Percentiles rank a stretch among this genome's conserved stretches.
phyloP scores from a whole-genome alignment of 441 rosid species.

The Erodium texanum region DNA sequence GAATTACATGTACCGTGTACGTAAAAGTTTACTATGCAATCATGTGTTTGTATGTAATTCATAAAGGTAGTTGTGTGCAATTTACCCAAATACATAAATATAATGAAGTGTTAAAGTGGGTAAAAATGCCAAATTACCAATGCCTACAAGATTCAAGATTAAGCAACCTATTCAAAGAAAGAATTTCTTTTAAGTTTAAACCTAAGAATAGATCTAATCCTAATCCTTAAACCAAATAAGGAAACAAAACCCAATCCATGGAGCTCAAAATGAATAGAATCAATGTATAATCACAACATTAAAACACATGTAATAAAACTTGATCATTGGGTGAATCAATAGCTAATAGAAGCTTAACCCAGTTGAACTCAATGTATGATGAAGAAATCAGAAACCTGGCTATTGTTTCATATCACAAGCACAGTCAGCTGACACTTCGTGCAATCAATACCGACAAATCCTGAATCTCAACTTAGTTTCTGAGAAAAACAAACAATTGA shows the following conservation, averaged over 20 bases:
- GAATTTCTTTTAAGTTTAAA: not conserved
- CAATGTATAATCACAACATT: not conserved
- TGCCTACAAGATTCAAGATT: not conserved
- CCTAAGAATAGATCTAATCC: not conserved
- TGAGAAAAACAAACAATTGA: too few relatives aligned
- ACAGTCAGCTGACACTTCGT: too few relatives aligned
- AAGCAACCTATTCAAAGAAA: not conserved
- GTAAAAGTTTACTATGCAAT: too few relatives aligned
- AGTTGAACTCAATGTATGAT: not conserved
- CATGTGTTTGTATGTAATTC: too few relatives aligned
- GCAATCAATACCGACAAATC: too few relatives aligned
- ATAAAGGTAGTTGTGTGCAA: too few relatives aligned
- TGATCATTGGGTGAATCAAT: not conserved
- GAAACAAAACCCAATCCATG: not conserved
- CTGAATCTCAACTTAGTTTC: too few relatives aligned
- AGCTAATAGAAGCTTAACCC: not conserved
- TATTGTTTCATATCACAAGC: too few relatives aligned
- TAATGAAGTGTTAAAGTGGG: not conserved
- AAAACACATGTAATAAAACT: not conserved
- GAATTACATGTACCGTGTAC: too few relatives aligned
- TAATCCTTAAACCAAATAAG: not conserved
- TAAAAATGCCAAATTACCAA: not conserved
- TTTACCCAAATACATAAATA: too few relatives aligned
- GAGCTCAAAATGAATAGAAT: not conserved
- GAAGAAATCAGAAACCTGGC: not conserved